Conservation (phyloP, 352 stramenopile species). For the Peronospora belbahrii region DNA sequence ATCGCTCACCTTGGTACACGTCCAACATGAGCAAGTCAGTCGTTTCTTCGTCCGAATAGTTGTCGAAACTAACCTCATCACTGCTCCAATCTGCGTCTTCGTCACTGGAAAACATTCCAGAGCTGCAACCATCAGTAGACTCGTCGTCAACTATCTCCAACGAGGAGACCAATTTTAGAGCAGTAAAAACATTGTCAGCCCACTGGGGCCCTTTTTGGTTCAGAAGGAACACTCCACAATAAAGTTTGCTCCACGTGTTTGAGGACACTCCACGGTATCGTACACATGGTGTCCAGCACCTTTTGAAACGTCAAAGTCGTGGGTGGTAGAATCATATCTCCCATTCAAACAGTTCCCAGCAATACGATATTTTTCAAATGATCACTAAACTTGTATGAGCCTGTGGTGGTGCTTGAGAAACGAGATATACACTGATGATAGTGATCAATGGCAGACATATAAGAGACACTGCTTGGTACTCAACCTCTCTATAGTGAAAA, state of each 20-base stretch:
- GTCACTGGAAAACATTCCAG: conserved; percentile 18
- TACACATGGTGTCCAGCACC: conserved; percentile 11
- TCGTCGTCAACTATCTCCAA: conserved; percentile 9
- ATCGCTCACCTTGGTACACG: conserved; percentile 19
- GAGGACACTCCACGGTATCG: conserved; percentile 17
- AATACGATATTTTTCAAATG: too few relatives aligned
- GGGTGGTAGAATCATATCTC: conserved; percentile 12
- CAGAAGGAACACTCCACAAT: conserved; percentile 19
- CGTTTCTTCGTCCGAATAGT: conserved; percentile 11
- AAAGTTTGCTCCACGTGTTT: conserved; percentile 23
- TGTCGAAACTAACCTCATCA: conserved; percentile 20
- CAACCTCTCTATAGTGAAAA: not conserved
- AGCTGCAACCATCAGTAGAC: conserved; percentile 27
- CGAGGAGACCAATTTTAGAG: conserved; percentile 9
- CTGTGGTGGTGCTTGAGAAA: too few relatives aligned
- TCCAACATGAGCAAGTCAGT: not conserved
- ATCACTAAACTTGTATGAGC: too few relatives aligned
- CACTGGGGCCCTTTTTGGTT: conserved; percentile 21
- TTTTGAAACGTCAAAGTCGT: conserved; percentile 7
- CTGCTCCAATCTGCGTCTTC: conserved; percentile 21
- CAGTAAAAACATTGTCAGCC: conserved; percentile 25
- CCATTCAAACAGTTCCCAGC: too few relatives aligned
- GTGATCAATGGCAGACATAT: too few relatives aligned
- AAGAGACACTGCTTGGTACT: too few relatives aligned
- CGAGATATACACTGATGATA: too few relatives aligned